Percentiles rank a stretch among this genome's conserved stretches.
These are phyloP conservation scores for Parietichytrium sp. DNA, from an alignment of 108 stramenopile species.

Conservation along the genomic window DNA sequence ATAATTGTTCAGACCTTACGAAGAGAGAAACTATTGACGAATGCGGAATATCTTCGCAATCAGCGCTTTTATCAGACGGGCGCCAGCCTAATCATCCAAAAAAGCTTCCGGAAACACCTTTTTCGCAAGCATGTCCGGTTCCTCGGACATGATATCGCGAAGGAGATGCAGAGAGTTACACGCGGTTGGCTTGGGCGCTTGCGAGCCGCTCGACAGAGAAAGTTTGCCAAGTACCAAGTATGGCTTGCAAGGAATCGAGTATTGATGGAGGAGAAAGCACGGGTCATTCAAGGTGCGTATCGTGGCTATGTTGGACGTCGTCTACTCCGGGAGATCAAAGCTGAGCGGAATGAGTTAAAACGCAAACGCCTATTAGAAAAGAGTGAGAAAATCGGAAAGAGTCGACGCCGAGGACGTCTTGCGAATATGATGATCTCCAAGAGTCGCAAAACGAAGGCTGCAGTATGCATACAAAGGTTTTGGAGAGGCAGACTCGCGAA, in stretches of 20 bases:
- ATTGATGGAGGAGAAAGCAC: neutral
- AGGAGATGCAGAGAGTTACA: neutral
- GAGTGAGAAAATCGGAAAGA: neutral
- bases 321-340: neutral
- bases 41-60: neutral
- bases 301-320: neutral
- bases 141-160: neutral
- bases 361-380: neutral
- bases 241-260: neutral
- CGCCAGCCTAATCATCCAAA: neutral
- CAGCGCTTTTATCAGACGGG: constrained; percentile 23
- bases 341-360: neutral
- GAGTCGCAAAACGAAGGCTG: neutral
- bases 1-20: neutral
- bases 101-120: neutral
- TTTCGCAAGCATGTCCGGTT: neutral
- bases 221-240: neutral
- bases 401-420: neutral
- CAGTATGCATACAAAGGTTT: neutral
- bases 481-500: neutral
- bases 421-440: constrained; percentile 6
- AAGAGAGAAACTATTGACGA: neutral
- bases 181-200: neutral
- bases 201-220: neutral
- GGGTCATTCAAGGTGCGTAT: neutral